Evolutionary conservation across 441 rosid genomes (phyloP).

Genomic region (Pelargonium fulgidum): DNA sequence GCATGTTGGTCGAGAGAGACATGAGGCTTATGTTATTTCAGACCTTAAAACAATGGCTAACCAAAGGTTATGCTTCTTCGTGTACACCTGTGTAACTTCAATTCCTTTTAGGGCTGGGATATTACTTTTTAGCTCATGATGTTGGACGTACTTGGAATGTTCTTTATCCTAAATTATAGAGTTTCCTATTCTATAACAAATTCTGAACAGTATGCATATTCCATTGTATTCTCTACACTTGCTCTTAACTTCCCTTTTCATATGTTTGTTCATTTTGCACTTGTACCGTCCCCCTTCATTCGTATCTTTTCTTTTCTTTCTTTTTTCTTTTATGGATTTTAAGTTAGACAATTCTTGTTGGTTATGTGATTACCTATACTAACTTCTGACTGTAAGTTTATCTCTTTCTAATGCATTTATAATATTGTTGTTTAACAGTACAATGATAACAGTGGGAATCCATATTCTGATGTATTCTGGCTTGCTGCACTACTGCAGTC

Average conservation of each 20-base stretch:
- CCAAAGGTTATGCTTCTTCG: neutral
- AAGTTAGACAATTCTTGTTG: neutral
- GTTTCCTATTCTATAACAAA: too few species aligned
- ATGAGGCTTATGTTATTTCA: too few species aligned
- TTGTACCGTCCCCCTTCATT: neutral
- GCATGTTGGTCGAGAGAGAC: too few species aligned
- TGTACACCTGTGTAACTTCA: neutral
- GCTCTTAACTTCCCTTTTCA: neutral
- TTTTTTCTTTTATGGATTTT: neutral
- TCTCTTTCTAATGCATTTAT: neutral
- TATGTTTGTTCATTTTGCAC: neutral
- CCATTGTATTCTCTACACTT: neutral
- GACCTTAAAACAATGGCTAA: neutral
- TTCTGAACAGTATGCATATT: neutral
- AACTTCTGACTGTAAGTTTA: neutral
- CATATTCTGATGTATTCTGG: constrained; percentile 95
- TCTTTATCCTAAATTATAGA: neutral
- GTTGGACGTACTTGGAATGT: neutral
- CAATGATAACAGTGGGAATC: constrained; percentile 92
- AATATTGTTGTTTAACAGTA: constrained; percentile 46
- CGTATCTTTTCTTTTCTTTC: neutral
- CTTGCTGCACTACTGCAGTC: constrained; percentile 90
- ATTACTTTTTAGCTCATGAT: neutral
- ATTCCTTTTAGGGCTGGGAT: neutral
- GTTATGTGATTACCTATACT: neutral